These are phyloP conservation scores for Globisporangium sylvaticum DNA, from an alignment of 352 stramenopile genomes.

Conservation along the genomic window DNA sequence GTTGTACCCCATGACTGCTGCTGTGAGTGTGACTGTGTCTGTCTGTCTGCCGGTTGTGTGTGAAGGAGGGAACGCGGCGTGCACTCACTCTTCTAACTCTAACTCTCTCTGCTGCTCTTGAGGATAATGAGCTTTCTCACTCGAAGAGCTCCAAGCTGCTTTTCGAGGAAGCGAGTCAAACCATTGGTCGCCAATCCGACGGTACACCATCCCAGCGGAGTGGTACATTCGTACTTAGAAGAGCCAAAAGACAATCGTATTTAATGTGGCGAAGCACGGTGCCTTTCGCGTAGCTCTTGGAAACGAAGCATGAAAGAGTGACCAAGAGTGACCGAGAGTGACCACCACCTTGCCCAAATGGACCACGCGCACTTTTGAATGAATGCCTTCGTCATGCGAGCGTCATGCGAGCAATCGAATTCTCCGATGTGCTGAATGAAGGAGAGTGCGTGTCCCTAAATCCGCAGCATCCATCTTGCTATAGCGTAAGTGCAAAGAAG, in stretches of 20 bases:
- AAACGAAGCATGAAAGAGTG: neutral
- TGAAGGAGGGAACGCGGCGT: constrained; percentile 1
- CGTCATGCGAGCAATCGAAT: no score
- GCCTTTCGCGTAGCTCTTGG: neutral
- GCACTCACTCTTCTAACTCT: constrained; percentile 3
- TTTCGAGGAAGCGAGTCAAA: constrained; percentile 13
- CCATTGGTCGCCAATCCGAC: constrained; percentile 20
- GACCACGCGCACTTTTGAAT: no score
- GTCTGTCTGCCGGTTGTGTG: neutral
- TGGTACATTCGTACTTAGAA: constrained; percentile 23
- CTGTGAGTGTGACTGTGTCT: constrained; percentile 11
- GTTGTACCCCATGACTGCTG: constrained; percentile 40
- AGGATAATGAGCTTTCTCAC: constrained; percentile 3
- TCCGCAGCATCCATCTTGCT: no score
- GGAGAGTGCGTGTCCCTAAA: no score
- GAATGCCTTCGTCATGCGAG: no score
- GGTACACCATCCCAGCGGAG: constrained; percentile 19
- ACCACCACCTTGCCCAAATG: neutral
- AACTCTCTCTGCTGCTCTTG: neutral
- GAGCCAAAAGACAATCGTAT: neutral
- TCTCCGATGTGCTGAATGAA: no score
- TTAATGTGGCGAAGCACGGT: neutral
- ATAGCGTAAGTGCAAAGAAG: no score
- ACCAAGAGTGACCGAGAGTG: no score
- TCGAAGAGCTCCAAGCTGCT: constrained; percentile 12